Base-by-base conservation (phyloP, 768 basidiomycete species). In the Lactarius quietus region DNA sequence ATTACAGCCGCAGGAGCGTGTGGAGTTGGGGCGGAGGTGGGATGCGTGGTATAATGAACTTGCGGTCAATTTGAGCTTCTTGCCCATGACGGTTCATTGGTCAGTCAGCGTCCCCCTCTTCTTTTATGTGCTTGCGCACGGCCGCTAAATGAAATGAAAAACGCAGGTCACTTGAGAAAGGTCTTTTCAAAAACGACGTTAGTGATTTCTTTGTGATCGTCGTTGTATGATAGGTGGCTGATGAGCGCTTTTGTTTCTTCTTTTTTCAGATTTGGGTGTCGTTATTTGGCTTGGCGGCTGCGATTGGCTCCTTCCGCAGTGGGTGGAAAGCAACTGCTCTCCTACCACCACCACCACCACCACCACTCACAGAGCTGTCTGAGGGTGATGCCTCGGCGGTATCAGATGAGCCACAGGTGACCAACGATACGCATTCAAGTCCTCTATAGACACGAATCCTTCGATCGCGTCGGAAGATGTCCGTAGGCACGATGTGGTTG, bases 71-170 rank as follows among this genome's bases (percentile, higher is more conserved):
- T 67, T 88, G 9, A 85, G 85, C 29, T 90, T 92, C 72, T 76
- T 93, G n/a, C 94, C 93, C 4, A 74, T 92, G 57, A 90, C 93
- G 3, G 74, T 93, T 62, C 94, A 96, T 73, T 94, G 92, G 93
- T 92, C 68, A 61, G 83, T 18, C 56, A 29, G 66, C 31, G 17
- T 9, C 41, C 31, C 9, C 18, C 43, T 12, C 10, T n/a, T 33
- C 33, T 7, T 5, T 1, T 17, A 8, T 8, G 4, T 23, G 7
- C 7, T n/a, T 8, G 33, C 26, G 6, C 29, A 35, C 53, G n/a
- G n/a, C n/a, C n/a, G n/a, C n/a, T n/a, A n/a, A n/a, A n/a, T n/a
- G n/a, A n/a, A n/a, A n/a, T 63, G 12, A 10, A 14, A 23, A 12
- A n/a, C 18, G 1, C 15, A 69, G 65, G 65, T 70, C 68, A 6